Evolutionary conservation across 1,284 basidiomycete species (phyloP).

Genomic region (Trichosporon sp.): DNA sequence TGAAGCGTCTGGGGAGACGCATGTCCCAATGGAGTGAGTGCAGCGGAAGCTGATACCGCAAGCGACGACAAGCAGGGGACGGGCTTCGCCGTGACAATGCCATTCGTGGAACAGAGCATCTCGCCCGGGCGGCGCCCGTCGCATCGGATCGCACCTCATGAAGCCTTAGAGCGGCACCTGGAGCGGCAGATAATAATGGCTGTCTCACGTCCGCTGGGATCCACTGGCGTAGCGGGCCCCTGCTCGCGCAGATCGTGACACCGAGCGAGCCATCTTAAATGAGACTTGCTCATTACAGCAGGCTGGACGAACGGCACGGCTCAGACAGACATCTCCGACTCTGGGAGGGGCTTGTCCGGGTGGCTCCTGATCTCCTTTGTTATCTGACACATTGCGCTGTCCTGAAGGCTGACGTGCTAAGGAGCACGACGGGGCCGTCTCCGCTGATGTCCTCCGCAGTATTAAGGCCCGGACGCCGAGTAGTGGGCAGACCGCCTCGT

Average conservation of each 20-base stretch:
- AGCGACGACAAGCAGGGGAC: neutral
- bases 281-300: neutral
- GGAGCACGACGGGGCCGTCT: neutral
- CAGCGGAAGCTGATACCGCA: neutral
- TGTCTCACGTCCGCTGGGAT: neutral
- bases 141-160: neutral
- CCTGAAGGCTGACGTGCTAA: neutral
- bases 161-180: neutral
- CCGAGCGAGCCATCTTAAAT: neutral
- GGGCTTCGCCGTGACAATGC: neutral
- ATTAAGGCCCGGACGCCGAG: neutral
- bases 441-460: neutral
- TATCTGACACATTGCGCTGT: neutral
- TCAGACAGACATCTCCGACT: neutral
- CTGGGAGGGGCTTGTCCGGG: neutral
- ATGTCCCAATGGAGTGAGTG: neutral
- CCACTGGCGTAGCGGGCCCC: neutral
- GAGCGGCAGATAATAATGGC: neutral
- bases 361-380: neutral
- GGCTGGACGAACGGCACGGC: neutral
- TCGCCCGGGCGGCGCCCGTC: neutral
- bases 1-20: neutral
- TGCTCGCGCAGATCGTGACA: neutral
- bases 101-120: neutral
- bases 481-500: neutral